Conservation (phyloP, 2,329 filamentous ascomycete genomes). For the Ophiostoma fasciatum region DNA sequence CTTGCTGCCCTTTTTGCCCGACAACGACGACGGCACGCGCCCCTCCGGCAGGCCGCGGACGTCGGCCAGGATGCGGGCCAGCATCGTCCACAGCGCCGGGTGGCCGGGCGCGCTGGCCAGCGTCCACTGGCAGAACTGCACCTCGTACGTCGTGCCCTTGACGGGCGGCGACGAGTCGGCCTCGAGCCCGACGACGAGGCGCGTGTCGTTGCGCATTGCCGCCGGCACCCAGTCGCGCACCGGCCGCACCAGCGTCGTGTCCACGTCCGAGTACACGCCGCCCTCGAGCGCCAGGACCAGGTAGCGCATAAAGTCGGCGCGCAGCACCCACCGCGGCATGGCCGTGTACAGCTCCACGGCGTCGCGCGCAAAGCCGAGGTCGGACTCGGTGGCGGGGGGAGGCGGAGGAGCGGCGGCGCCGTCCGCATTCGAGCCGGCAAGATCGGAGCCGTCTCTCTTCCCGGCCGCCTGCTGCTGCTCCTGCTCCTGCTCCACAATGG, state of each 20-base stretch:
- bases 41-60: not conserved
- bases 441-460: no score
- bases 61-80: constrained; percentile 13
- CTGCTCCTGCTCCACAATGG: not conserved
- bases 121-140: constrained; percentile 23
- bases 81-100: constrained; percentile 17
- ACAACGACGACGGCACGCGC: no score
- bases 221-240: constrained; percentile 22
- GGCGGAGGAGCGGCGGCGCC: not conserved
- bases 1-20: constrained; percentile 5
- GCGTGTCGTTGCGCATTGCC: constrained; percentile 9
- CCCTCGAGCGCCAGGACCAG: constrained; percentile 18
- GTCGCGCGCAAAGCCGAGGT: constrained; percentile 6
- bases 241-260: constrained; percentile 34
- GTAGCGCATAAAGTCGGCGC: constrained; percentile 17
- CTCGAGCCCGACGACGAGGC: constrained; percentile 20
- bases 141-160: constrained; percentile 15
- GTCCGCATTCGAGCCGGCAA: no score
- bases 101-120: constrained; percentile 19
- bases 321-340: constrained; percentile 11
- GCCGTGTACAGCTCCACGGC: constrained; percentile 8
- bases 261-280: constrained; percentile 42
- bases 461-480: no score
- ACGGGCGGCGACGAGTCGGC: constrained; percentile 15
- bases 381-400: not conserved